Evolutionary conservation across 257 asterid genomes (phyloP), one percentile per base, ranked within the genome.

Genomic region (Lavandula angustifolia): DNA sequence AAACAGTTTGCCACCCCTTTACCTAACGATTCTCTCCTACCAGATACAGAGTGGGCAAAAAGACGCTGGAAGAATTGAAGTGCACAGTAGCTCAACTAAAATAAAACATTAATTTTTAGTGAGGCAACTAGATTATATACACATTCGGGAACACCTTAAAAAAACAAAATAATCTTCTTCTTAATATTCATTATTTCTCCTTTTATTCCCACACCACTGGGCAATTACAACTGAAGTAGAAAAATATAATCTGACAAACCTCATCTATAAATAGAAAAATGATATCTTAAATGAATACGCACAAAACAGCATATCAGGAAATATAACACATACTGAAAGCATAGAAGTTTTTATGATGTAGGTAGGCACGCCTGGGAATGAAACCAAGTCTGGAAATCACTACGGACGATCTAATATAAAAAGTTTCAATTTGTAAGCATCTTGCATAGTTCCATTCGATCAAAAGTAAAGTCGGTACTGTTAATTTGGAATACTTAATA

Each of bases 41-140:
- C 37, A 59, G 17, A 34, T 44, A 54, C 51, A 13, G 46, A 9
- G 63, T 37, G 4, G 33, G 49, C 47, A 17, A 13, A 41, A 33
- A 55, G 54, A 51, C 14, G 62, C 44, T 57, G 56, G 40, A 56
- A 48, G 49, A 54, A 38, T 66, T 54, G 41, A 35, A 43, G 40
- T 12, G 48, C 7, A 53, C 18, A 27, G 46, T 37, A 7, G n/a
- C 3, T 16, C 57, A 52, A 37, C 56, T 35, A 31, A 16, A 38
- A 47, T 55, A 37, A 9, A 56, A 46, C 50, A 59, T 37, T 17
- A 5, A 34, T 6, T 33, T 33, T 52, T 42, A 41, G 58, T 14
- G 13, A 5, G 44, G 31, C 16, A 7, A 37, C 42, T 52, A 14
- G n/a, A 10, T 32, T 10, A 34, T 53, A 18, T 34, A 7, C 0